A percentile compares a stretch with the other conserved stretches of the same genome.
Evolutionary conservation across 768 basidiomycete species (phyloP).

Genomic region (Serendipita indica): DNA sequence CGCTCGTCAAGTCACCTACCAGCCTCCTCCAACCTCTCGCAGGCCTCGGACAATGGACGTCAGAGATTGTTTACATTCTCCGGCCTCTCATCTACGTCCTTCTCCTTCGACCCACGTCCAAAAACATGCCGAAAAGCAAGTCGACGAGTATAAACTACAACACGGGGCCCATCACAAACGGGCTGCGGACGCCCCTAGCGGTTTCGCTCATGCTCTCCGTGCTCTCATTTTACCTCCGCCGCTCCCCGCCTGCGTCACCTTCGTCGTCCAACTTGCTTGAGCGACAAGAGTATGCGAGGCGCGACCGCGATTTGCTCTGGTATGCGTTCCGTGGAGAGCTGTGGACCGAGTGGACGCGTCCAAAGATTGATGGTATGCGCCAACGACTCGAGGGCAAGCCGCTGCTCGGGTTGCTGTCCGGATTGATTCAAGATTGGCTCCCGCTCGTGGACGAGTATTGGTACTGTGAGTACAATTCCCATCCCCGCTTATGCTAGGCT

Average conservation of each 20-base stretch:
- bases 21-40: conserved; percentile 47
- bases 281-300: conserved; percentile 61
- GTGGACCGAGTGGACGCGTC: conserved; percentile 46
- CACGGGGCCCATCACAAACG: conserved; percentile 26
- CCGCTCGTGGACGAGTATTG: conserved; percentile 82
- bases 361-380: conserved; percentile 55
- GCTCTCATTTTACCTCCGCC: conserved; percentile 57
- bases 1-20: conserved; percentile 55
- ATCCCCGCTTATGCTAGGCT: neutral
- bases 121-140: neutral
- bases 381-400: conserved; percentile 41
- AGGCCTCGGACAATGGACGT: conserved; percentile 56
- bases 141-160: conserved; percentile 15
- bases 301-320: conserved; percentile 72
- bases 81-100: conserved; percentile 56
- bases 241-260: conserved; percentile 35
- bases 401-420: conserved; percentile 50
- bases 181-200: conserved; percentile 44
- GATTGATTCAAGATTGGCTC: conserved; percentile 70
- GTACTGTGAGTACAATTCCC: conserved; percentile 48
- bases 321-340: conserved; percentile 76
- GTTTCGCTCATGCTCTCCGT: conserved; percentile 54
- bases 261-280: conserved; percentile 41
- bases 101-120: neutral
- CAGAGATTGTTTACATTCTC: conserved; percentile 55